Evolutionary conservation across 2,329 filamentous ascomycete species (phyloP).

Genomic region (Penicillium sp.): DNA sequence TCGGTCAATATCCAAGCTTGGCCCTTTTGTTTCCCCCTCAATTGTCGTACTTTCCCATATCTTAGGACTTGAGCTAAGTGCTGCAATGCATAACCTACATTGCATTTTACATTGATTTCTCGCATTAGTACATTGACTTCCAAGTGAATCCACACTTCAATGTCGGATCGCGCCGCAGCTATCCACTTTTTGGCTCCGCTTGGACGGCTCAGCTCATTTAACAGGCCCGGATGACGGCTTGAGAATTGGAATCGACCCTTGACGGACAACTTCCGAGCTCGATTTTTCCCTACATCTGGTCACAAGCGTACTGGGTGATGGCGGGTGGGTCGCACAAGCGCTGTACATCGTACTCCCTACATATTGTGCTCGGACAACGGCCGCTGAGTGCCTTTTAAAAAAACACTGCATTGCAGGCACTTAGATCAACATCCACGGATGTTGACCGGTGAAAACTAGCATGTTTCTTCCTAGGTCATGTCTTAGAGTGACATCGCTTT

Average conservation of each 20-base stretch:
- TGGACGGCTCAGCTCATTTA: constrained; percentile 4
- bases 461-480: constrained; percentile 15
- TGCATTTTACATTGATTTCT: neutral
- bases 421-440: constrained; percentile 10
- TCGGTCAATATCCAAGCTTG: constrained; percentile 29
- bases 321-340: constrained; percentile 11
- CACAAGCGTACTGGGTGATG: neutral
- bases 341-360: neutral
- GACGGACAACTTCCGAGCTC: constrained; percentile 23
- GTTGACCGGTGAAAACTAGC: constrained; percentile 16
- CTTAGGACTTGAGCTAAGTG: neutral
- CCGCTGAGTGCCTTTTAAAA: constrained; percentile 7
- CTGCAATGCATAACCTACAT: neutral
- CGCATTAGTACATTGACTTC: neutral
- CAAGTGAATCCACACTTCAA: constrained; percentile 10
- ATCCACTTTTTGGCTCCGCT: constrained; percentile 14
- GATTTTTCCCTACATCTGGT: neutral
- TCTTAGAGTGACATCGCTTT: constrained; percentile 8
- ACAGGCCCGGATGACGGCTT: neutral
- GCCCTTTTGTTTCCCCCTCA: neutral
- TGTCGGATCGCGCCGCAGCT: constrained; percentile 11
- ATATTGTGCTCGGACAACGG: constrained; percentile 9
- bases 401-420: constrained; percentile 8
- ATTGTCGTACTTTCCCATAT: no score
- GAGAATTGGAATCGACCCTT: neutral